phyloP scores from a whole-genome alignment of 2,329 filamentous ascomycete species.

The Cytospora mali region DNA sequence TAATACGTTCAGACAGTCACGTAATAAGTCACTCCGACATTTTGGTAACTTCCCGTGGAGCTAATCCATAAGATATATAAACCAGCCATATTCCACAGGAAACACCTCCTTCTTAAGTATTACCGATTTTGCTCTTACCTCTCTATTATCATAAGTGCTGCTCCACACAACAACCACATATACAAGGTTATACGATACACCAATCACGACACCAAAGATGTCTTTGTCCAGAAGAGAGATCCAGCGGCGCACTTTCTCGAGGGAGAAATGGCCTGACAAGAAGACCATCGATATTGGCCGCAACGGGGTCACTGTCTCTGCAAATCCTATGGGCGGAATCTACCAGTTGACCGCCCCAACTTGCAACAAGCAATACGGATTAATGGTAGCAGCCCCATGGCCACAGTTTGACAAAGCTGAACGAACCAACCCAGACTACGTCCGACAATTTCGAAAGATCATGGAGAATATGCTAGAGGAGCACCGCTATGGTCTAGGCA shows the following conservation, averaged over 20 bases:
- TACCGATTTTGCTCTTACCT: not conserved
- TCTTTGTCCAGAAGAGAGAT: not conserved
- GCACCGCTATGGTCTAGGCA: constrained; percentile 2
- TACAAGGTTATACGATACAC: not conserved
- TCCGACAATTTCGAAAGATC: constrained; percentile 28
- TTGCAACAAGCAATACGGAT: constrained; percentile 19
- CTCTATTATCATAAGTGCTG: no score
- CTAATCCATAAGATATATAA: no score
- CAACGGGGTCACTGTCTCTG: constrained; percentile 26
- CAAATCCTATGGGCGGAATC: constrained; percentile 27
- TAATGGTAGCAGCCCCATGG: constrained; percentile 30
- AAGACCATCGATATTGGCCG: constrained; percentile 29
- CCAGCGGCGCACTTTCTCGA: constrained; percentile 7
- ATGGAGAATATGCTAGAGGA: constrained; percentile 24
- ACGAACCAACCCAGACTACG: constrained; percentile 25
- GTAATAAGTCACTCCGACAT: no score
- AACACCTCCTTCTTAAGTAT: not conserved
- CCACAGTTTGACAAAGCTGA: constrained; percentile 29
- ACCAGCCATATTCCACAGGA: no score
- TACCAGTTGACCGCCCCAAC: constrained; percentile 21
- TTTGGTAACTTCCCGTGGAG: constrained; percentile 32
- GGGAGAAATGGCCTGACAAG: constrained; percentile 5
- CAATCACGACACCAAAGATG: not conserved
- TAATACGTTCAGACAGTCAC: no score
- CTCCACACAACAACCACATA: not conserved